Evolutionary conservation across 129 eudicot species (phyloP).

Genomic region (Scalesia atractyloides): DNA sequence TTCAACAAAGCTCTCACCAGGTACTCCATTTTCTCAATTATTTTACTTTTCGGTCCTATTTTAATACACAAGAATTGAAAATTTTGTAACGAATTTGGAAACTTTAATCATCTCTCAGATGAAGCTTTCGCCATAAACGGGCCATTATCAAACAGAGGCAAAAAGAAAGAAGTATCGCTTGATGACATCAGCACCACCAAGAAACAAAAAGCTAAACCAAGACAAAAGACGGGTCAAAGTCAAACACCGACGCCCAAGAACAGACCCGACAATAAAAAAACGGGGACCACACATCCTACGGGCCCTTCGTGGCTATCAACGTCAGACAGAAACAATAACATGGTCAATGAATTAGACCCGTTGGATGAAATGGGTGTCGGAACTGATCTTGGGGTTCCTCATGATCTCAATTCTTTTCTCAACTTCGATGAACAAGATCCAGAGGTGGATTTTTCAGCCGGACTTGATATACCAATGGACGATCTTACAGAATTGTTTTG

Average conservation of each 20-base stretch:
- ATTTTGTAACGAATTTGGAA: constrained; percentile 30
- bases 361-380: constrained; percentile 64
- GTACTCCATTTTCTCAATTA: constrained; percentile 19
- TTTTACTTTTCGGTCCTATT: background rate
- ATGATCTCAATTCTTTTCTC: constrained; percentile 63
- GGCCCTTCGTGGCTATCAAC: constrained; percentile 41
- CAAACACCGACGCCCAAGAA: constrained; percentile 42
- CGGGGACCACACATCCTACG: constrained; percentile 43
- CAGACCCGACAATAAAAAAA: constrained; percentile 28
- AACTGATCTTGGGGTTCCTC: constrained; percentile 35
- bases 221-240: constrained; percentile 54
- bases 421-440: constrained; percentile 60
- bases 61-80: background rate
- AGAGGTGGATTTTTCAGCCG: constrained; percentile 58
- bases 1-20: constrained; percentile 37
- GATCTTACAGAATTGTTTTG: constrained; percentile 68
- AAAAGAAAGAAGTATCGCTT: constrained; percentile 69
- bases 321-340: constrained; percentile 25
- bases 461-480: constrained; percentile 84
- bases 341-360: constrained; percentile 46
- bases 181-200: constrained; percentile 57
- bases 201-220: constrained; percentile 71
- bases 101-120: constrained; percentile 47
- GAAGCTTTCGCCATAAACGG: constrained; percentile 58
- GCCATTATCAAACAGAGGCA: constrained; percentile 69